A percentile compares a stretch with the other conserved stretches of the same genome.
Conservation (phyloP, 345 rosid species). For the Populus alba region DNA sequence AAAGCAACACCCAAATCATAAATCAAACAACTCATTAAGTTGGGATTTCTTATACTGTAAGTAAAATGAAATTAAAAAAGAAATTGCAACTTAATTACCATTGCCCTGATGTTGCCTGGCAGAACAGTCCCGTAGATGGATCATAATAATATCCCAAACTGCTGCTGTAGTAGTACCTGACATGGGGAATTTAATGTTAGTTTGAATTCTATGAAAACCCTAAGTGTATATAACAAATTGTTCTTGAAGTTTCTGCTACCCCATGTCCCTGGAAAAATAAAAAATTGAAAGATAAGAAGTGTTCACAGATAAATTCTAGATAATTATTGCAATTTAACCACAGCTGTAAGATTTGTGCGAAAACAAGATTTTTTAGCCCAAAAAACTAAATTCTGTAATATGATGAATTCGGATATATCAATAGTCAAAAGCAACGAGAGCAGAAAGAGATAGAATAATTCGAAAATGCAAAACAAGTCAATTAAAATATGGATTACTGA, state of each 20-base stretch:
- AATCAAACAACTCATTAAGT: background rate
- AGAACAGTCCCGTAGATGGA: slow-evolving; percentile 72
- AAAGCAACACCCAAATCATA: background rate
- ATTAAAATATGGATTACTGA: background rate
- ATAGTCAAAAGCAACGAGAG: background rate
- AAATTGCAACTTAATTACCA: slow-evolving; percentile 47
- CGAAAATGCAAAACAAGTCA: background rate
- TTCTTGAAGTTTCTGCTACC: background rate
- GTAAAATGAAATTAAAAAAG: background rate
- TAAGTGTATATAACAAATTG: background rate
- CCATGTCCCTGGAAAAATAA: background rate
- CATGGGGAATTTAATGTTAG: background rate
- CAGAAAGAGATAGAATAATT: background rate
- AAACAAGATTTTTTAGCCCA: background rate
- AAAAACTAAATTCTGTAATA: no score
- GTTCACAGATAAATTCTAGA: background rate
- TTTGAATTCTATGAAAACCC: background rate
- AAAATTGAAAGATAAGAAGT: background rate
- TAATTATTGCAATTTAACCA: background rate
- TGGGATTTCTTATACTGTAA: background rate
- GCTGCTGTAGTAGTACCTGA: slow-evolving; percentile 94
- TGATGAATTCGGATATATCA: background rate
- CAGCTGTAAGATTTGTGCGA: background rate
- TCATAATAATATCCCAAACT: slow-evolving; percentile 87
- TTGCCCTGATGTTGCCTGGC: slow-evolving; percentile 76